phyloP scores from a whole-genome alignment of 306 rosid genomes.

The Pterocarpus santalinus region DNA sequence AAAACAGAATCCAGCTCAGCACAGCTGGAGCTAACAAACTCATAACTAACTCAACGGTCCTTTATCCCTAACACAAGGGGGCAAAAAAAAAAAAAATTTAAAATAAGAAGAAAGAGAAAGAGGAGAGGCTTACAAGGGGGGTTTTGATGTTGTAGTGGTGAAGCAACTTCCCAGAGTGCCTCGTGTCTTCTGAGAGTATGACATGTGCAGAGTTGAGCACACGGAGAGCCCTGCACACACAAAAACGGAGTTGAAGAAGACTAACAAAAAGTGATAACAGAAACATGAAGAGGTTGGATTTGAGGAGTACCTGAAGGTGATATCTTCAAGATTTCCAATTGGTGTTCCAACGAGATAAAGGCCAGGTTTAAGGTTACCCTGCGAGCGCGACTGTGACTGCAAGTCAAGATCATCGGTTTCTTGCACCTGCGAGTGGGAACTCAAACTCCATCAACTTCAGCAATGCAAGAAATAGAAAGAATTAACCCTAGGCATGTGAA shows the following conservation, averaged over 20 bases:
- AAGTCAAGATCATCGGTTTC: slow-evolving; percentile 9
- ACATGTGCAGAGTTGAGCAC: slow-evolving; percentile 79
- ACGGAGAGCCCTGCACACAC: slow-evolving; percentile 76
- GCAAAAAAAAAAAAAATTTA: neutral
- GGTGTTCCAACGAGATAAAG: slow-evolving; percentile 94
- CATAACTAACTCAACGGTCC: too few relatives aligned
- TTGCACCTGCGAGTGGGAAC: slow-evolving; percentile 35
- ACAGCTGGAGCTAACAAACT: too few relatives aligned
- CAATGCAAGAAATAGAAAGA: neutral
- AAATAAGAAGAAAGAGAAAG: neutral
- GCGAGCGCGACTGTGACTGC: neutral
- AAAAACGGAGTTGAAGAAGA: neutral
- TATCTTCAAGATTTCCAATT: slow-evolving; percentile 66
- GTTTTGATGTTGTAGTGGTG: slow-evolving; percentile 82
- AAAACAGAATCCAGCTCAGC: too few relatives aligned
- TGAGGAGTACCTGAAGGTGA: slow-evolving; percentile 68
- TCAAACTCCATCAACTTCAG: neutral
- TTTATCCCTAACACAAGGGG: neutral
- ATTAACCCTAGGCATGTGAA: neutral
- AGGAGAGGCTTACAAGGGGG: slow-evolving; percentile 71
- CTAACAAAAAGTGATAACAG: neutral
- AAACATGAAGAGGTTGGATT: neutral
- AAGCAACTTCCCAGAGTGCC: slow-evolving; percentile 93
- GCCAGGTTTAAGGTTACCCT: slow-evolving; percentile 76
- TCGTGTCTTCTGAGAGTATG: slow-evolving; percentile 89